Evolutionary conservation across 2,329 filamentous ascomycete genomes (phyloP), one percentile per base, ranked within the genome.

Genomic region (Rhynchosporium graminicola): DNA sequence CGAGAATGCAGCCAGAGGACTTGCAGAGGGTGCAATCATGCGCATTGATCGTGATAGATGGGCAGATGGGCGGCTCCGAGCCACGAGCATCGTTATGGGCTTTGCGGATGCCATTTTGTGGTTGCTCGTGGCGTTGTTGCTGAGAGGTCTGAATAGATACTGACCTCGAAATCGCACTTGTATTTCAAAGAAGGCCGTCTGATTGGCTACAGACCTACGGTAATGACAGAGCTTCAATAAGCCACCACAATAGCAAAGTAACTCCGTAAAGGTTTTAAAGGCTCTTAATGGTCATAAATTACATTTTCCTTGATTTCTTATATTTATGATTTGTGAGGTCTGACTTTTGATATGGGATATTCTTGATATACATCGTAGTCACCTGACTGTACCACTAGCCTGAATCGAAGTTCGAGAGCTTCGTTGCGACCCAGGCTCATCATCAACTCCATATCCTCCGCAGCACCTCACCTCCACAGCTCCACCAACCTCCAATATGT

Each of bases 401-500:
- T 51, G 45, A 42, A 47, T 45, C 42, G 47, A 46, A 40, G 20
- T 20, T 20, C 20, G 20, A 2, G 38, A 56, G 50, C 58, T 54
- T 29, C 51, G 40, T 15, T 45, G 42, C 6, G 51, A 29, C 15
- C 45, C 60, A 33, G 58, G 60, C 64, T 64, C 63, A 64, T 59
- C 63, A 51, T 36, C 59, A 62, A 13, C 47, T 58, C 8, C 33
- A 29, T 52, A 55, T 38, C 47, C 33, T 61, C 62, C 59, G 60
- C 45, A 60, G 47, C 59, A 58, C 57, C 57, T 58, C 64, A 52
- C 52, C 46, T 54, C 58, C 61, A 42, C 59, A 64, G 64, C 58
- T 62, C 46, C 63, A 68, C 62, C 60, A 63, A 67, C 68, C 67
- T 72, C 80, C 57, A 87, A 74, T 69, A 98, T 98, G 94, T 92